These are phyloP conservation scores for Zasmidium cellare DNA, from an alignment of 2,329 filamentous ascomycete species.

Conservation along the genomic window DNA sequence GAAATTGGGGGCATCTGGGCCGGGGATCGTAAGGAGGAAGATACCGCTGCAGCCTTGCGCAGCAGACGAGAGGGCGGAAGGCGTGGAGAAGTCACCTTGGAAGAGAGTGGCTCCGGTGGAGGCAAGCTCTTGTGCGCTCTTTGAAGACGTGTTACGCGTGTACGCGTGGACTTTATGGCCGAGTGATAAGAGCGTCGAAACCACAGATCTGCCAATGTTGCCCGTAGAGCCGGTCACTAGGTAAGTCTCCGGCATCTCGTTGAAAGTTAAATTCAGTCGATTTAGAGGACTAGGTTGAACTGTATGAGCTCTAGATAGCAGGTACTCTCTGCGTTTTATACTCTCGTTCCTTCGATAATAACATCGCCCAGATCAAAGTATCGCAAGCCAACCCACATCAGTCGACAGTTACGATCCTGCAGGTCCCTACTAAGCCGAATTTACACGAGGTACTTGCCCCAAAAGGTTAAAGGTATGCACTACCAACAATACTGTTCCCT, in stretches of 20 bases:
- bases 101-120: not conserved
- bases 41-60: not conserved
- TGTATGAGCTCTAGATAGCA: too few relatives aligned
- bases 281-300: too few relatives aligned
- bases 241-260: not conserved
- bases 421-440: too few relatives aligned
- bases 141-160: not conserved
- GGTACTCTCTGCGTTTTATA: too few relatives aligned
- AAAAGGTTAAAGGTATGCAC: too few relatives aligned
- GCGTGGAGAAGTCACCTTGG: not conserved
- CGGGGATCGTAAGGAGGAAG: not conserved
- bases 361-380: too few relatives aligned
- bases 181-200: not conserved
- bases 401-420: too few relatives aligned
- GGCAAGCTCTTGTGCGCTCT: not conserved
- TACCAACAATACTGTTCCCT: too few relatives aligned
- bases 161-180: not conserved
- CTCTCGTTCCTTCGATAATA: too few relatives aligned
- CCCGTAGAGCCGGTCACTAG: not conserved
- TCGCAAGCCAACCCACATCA: too few relatives aligned
- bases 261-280: too few relatives aligned
- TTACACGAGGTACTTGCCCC: too few relatives aligned
- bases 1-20: not conserved
- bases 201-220: not conserved
- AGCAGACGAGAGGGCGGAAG: not conserved